Evolutionary conservation across 177 flowering plant species (phyloP), one percentile per base, ranked within the genome.

Genomic region (Vitis hybrid): DNA sequence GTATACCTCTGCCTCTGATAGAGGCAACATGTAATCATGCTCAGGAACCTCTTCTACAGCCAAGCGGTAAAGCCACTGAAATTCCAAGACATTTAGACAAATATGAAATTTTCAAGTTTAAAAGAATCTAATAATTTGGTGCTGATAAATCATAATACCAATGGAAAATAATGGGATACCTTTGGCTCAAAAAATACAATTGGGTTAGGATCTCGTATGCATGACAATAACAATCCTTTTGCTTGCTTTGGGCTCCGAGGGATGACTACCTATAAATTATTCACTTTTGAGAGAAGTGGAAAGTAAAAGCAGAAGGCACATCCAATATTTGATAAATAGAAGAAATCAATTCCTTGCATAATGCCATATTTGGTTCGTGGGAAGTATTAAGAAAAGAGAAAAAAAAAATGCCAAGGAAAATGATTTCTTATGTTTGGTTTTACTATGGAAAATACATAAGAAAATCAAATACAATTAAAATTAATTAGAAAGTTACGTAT

Each of bases 11-110:
- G 99, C 97, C 76, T 88, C 81, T 20, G 99, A 95, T 63, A 93
- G 69, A 59, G 99, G 97, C 79, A 93, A 75, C 96, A 90, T 90
- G 78, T 91, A 95, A 75, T 95, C 99, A 72, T 87, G 58, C 76
- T 91, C 91, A 2, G 99, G 98, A 69, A 95, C 99, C 73, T 93
- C 93, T 84, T 95, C 99, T 15, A 90, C 98, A 21, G 97, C 93
- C 82, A 88, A 78, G 1, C 99, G 92, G 76, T 95, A 95, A 59
- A 95, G 94, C 90, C 92, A 88, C 99, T 95, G 82, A 64, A 82
- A 53, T 21, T 65, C 66, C 64, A 76, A 64, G 53, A 55, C 8
- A 54, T 27, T 50, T n/a, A 21, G 24, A 21, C 24, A 21, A 21
- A 72, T 14, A 50, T 24, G 56, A 9, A 52, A 20, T 63, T 20